Conservation (phyloP, 164 flowering plant species). For the Vitis vinifera region DNA sequence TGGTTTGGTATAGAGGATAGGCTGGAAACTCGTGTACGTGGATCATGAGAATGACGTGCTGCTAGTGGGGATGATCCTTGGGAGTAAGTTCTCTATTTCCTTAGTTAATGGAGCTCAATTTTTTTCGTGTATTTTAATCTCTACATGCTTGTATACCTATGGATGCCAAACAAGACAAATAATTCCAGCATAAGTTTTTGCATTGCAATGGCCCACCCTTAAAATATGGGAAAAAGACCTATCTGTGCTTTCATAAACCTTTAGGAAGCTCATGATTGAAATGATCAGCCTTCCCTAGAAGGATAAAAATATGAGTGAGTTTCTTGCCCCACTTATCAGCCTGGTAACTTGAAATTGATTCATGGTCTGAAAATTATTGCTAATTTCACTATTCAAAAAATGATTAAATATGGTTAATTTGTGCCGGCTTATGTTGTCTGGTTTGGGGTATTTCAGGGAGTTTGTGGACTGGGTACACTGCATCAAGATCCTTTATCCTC, state of each 20-base stretch:
- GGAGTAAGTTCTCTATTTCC: conserved; percentile 69
- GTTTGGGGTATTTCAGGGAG: conserved; percentile 54
- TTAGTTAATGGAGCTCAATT: neutral
- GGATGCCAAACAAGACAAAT: too few relatives aligned
- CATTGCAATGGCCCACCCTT: too few relatives aligned
- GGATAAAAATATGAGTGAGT: too few relatives aligned
- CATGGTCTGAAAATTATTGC: too few relatives aligned
- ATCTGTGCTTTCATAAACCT: too few relatives aligned
- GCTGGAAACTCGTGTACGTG: conserved; percentile 96
- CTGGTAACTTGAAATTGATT: too few relatives aligned
- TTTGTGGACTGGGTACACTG: conserved; percentile 86
- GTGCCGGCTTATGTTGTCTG: neutral
- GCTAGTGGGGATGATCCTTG: conserved; percentile 97
- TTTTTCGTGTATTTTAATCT: neutral
- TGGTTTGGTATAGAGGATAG: conserved; percentile 89
- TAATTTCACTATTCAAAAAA: neutral
- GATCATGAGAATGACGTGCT: conserved; percentile 93
- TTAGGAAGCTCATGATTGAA: too few relatives aligned
- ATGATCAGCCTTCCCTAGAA: too few relatives aligned
- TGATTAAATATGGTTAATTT: neutral
- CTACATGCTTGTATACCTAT: neutral
- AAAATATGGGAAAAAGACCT: too few relatives aligned
- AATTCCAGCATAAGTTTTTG: too few relatives aligned
- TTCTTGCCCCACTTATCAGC: too few relatives aligned
- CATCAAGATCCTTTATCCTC: conserved; percentile 90